A percentile compares a stretch with the other conserved stretches of the same genome.
Conservation (phyloP, 148 eudicot species). For the Vaccinium vitisidaea region DNA sequence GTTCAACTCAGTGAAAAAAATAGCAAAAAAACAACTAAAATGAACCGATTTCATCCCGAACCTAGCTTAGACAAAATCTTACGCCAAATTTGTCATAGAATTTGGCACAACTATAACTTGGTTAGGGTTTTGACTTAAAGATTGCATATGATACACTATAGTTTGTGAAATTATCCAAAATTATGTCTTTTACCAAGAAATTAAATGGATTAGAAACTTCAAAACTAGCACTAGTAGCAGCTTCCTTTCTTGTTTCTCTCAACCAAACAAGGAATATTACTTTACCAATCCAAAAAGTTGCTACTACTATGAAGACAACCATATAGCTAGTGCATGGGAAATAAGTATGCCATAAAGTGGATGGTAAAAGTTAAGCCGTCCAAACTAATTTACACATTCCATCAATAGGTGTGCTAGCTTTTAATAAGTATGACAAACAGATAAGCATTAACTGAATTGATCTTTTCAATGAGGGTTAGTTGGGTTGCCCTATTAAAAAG, state of each 20-base stretch:
- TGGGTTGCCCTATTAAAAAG: not conserved
- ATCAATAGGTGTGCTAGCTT: not conserved
- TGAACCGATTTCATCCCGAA: too few relatives aligned
- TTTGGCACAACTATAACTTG: not conserved
- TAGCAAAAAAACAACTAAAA: too few relatives aligned
- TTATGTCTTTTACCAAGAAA: not conserved
- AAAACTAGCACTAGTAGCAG: not conserved
- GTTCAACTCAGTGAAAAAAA: too few relatives aligned
- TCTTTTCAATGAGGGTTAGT: not conserved
- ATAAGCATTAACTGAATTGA: not conserved
- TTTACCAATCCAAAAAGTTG: too few relatives aligned
- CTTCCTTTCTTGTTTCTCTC: too few relatives aligned
- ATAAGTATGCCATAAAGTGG: not conserved
- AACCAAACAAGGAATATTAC: too few relatives aligned
- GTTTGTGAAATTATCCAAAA: not conserved
- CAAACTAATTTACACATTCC: not conserved
- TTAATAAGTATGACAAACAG: not conserved
- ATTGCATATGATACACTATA: not conserved
- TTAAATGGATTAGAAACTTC: not conserved
- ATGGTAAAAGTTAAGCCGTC: not conserved
- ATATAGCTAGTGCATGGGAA: not conserved
- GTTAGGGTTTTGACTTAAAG: not conserved
- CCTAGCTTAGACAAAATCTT: not conserved
- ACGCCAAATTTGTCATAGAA: not conserved
- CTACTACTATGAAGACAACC: too few relatives aligned